Percentiles rank a stretch among this genome's conserved stretches.
These are phyloP conservation scores for Elongisporangium senticosum DNA, from an alignment of 352 stramenopile species.

Conservation along the genomic window DNA sequence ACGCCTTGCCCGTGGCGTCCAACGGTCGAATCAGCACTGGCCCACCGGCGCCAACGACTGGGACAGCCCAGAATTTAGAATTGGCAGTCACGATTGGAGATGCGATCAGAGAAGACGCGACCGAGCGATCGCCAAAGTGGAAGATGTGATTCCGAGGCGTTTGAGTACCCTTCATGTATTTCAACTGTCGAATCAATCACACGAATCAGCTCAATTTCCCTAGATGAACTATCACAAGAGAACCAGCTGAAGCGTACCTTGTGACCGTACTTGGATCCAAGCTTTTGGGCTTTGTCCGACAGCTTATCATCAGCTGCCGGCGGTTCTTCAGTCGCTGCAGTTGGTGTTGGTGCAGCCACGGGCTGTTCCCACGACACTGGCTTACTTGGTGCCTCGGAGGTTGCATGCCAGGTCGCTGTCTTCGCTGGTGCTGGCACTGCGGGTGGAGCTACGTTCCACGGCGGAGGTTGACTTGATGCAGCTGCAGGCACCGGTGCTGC, in stretches of 20 bases:
- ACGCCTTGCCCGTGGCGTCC: constrained; percentile 39
- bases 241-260: constrained; percentile 25
- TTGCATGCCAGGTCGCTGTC: constrained; percentile 8
- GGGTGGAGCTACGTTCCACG: constrained; percentile 14
- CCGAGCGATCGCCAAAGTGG: constrained; percentile 39
- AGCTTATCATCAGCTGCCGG: constrained; percentile 20
- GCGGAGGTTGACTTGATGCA: constrained; percentile 16
- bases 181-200: constrained; percentile 25
- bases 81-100: constrained; percentile 52
- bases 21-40: constrained; percentile 58
- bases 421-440: constrained; percentile 3
- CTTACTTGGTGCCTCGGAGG: constrained; percentile 4
- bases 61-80: constrained; percentile 45
- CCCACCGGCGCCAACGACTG: constrained; percentile 50
- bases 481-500: constrained; percentile 8
- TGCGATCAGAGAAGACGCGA: constrained; percentile 31
- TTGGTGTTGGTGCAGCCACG: not conserved
- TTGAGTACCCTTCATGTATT: constrained; percentile 70
- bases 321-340: not conserved
- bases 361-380: not conserved
- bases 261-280: constrained; percentile 64
- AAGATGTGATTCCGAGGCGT: constrained; percentile 51
- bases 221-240: not conserved
- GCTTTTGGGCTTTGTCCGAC: constrained; percentile 59
- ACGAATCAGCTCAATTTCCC: not conserved